phyloP scores from a whole-genome alignment of 441 rosid genomes.

The Erysimum pusillum region DNA sequence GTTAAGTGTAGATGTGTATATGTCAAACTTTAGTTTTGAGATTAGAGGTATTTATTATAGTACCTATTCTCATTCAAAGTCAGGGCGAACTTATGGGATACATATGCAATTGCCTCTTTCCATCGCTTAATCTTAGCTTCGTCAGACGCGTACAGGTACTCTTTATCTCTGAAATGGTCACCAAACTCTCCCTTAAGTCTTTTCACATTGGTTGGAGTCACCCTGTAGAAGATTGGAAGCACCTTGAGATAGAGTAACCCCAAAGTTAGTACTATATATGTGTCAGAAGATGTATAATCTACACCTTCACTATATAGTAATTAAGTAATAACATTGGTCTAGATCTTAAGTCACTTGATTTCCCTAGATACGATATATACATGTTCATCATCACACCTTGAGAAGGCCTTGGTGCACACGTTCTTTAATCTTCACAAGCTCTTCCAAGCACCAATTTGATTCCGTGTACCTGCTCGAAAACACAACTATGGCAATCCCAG shows the following conservation, averaged over 20 bases:
- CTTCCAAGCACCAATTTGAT: conserved; percentile 9
- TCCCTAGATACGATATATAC: background rate
- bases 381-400: background rate
- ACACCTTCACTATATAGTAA: background rate
- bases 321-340: background rate
- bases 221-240: conserved; percentile 24
- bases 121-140: background rate
- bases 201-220: conserved; percentile 10
- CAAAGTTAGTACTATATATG: background rate
- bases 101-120: background rate
- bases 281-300: background rate
- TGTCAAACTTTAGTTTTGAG: background rate
- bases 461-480: conserved; percentile 22
- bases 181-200: conserved; percentile 21
- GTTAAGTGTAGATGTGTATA: background rate
- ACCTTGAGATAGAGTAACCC: conserved; percentile 1
- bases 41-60: background rate
- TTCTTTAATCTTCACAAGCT: conserved; percentile 4
- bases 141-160: background rate
- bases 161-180: conserved; percentile 7
- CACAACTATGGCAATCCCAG: conserved; percentile 19
- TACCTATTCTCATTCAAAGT: background rate
- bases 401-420: background rate
- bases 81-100: background rate
- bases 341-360: background rate